Conservation (phyloP, 805 yeast genomes). For the Candida ulmi region DNA sequence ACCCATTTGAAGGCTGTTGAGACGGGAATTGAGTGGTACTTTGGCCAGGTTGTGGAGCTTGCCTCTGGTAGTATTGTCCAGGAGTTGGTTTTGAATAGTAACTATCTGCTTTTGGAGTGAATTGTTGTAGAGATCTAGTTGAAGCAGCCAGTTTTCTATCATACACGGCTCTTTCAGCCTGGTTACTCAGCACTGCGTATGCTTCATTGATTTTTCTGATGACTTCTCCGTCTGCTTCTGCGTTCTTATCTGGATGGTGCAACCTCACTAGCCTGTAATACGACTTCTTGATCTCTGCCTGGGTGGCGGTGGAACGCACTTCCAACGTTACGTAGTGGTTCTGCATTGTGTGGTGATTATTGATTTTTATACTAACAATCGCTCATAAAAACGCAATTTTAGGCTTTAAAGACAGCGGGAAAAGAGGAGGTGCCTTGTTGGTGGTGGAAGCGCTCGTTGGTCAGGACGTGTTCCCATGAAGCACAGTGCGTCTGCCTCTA, state of each 20-base stretch:
- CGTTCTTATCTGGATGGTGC: slow-evolving; percentile 42
- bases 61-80: too few relatives aligned
- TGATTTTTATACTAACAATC: too few relatives aligned
- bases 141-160: slow-evolving; percentile 14
- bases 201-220: slow-evolving; percentile 31
- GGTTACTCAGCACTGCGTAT: slow-evolving; percentile 24
- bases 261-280: slow-evolving; percentile 33
- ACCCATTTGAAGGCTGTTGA: too few relatives aligned
- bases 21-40: too few relatives aligned
- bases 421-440: too few relatives aligned
- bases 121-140: not conserved
- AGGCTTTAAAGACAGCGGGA: too few relatives aligned
- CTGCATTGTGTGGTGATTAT: not conserved
- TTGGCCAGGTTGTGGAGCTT: too few relatives aligned
- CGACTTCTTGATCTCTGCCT: slow-evolving; percentile 29
- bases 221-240: slow-evolving; percentile 19
- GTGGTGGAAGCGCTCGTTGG: too few relatives aligned
- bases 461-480: too few relatives aligned
- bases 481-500: too few relatives aligned
- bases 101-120: not conserved
- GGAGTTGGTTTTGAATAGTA: too few relatives aligned
- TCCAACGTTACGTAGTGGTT: slow-evolving; percentile 24
- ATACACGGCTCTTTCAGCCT: slow-evolving; percentile 22
- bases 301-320: slow-evolving; percentile 9
- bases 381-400: too few relatives aligned